Base-by-base conservation (phyloP, 2,329 filamentous ascomycete species). In the Stagonosporopsis tanaceti region DNA sequence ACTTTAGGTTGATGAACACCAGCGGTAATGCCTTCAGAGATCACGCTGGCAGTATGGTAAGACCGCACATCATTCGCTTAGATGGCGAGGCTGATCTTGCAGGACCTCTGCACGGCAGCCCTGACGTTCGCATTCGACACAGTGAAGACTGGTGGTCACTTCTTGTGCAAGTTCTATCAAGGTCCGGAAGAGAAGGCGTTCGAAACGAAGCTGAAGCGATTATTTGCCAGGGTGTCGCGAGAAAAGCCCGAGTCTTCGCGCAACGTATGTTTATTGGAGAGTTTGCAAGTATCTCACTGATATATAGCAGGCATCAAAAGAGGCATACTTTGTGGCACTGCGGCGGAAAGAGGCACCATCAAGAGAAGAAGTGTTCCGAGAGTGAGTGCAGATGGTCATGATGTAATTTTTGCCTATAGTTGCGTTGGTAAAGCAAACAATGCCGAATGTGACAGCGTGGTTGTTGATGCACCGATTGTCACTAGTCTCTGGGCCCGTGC, bases 1-100 rank as follows among this genome's bases (percentile, higher is more conserved):
- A 96, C 87, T 77, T 80, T 85, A 99, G 95, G 95, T 90, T 99
- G 89, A 97, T 97, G 93, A 99, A 99, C 79, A 97, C 94, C 69
- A 97, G 91, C 79, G 95, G 95, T 54, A 90, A 92, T 70, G 79
- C 79, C 20, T 95, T 96, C 73, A 87, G 88, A 64, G 95, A 99
- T 78, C 95, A 99, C 78, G 89, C 88, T 9, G 91, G 92, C 28
- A 97, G 93, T 79, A 98, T 99, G 92, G 94, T 97, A 79, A 74
- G 89, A 11, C 12, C 5, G 1, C 2, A 32, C 22, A 20, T 12
- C 15, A 24, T 30, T 20, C 8, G 24, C 6, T 8, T 11, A 27
- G 15, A 45, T 25, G 22, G 38, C 17, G 9, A 14, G 27, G 34
- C 47, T 67, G 44, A 71, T 34, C 12, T 20, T n/a, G 3, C 40